Evolutionary conservation across 805 yeast species (phyloP).

Genomic region (Priceomyces medius): DNA sequence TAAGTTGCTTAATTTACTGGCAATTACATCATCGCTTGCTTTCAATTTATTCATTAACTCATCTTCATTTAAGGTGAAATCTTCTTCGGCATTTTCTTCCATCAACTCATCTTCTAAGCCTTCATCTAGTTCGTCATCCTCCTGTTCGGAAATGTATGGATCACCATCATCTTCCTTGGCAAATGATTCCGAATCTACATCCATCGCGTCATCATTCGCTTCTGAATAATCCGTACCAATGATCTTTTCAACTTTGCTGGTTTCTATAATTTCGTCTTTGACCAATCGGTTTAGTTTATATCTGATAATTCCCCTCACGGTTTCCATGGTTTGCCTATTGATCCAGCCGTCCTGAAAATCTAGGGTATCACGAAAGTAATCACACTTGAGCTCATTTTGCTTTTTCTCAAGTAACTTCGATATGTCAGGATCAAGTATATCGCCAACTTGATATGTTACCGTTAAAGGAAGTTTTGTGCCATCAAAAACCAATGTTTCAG

Average conservation of each 20-base stretch:
- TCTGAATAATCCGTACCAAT: slow-evolving; percentile 34
- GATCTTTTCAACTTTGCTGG: slow-evolving; percentile 43
- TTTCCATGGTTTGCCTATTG: slow-evolving; percentile 56
- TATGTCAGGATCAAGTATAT: slow-evolving; percentile 67
- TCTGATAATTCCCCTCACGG: slow-evolving; percentile 66
- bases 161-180: slow-evolving; percentile 16
- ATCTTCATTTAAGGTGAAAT: slow-evolving; percentile 15
- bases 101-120: slow-evolving; percentile 12
- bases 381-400: slow-evolving; percentile 28
- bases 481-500: slow-evolving; percentile 56
- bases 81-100: slow-evolving; percentile 13
- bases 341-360: slow-evolving; percentile 82
- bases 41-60: slow-evolving; percentile 37
- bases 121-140: slow-evolving; percentile 23
- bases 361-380: slow-evolving; percentile 29
- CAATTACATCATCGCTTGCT: slow-evolving; percentile 34
- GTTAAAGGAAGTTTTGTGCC: slow-evolving; percentile 70
- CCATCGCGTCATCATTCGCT: slow-evolving; percentile 4
- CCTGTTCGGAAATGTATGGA: slow-evolving; percentile 21
- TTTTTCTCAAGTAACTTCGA: slow-evolving; percentile 37
- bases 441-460: slow-evolving; percentile 76
- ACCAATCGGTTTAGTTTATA: slow-evolving; percentile 67
- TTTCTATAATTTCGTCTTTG: slow-evolving; percentile 48
- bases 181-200: background rate
- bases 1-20: slow-evolving; percentile 27